phyloP scores from a whole-genome alignment of 2,329 filamentous ascomycete genomes.

The Diaporthe sp. region DNA sequence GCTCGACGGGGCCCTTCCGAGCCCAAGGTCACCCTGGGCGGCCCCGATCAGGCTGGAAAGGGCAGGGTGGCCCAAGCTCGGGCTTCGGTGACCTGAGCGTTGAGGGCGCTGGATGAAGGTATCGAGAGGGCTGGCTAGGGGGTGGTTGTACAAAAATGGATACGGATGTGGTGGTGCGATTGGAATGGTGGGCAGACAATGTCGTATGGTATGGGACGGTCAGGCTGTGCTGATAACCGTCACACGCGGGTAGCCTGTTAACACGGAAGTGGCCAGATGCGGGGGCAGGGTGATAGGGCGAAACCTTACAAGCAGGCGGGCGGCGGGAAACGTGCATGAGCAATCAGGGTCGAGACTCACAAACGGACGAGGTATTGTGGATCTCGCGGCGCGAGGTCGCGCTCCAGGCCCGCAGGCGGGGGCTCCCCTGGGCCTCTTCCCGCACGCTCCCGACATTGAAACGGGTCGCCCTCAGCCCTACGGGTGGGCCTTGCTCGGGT shows the following conservation, averaged over 20 bases:
- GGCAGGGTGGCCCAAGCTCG: slow-evolving; percentile 33
- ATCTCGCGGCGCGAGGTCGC: slow-evolving; percentile 40
- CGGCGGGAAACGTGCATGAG: slow-evolving; percentile 19
- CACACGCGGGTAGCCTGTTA: slow-evolving; percentile 49
- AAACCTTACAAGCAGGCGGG: neutral
- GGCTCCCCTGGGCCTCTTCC: slow-evolving; percentile 16
- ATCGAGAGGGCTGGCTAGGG: slow-evolving; percentile 26
- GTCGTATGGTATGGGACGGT: slow-evolving; percentile 30
- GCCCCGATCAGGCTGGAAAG: slow-evolving; percentile 16
- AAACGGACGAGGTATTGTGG: slow-evolving; percentile 35
- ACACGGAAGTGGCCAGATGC: neutral
- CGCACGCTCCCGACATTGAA: slow-evolving; percentile 26
- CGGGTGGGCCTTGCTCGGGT: slow-evolving; percentile 13
- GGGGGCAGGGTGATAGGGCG: neutral
- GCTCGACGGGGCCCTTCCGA: slow-evolving; percentile 4
- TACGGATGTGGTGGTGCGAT: slow-evolving; percentile 41
- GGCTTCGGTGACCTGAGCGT: slow-evolving; percentile 20
- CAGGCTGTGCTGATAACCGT: slow-evolving; percentile 58
- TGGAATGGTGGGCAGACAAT: slow-evolving; percentile 40
- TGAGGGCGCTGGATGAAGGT: slow-evolving; percentile 12
- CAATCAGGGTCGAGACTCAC: slow-evolving; percentile 25
- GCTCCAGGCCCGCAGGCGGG: slow-evolving; percentile 16
- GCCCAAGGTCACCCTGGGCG: slow-evolving; percentile 15
- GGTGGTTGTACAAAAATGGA: slow-evolving; percentile 23
- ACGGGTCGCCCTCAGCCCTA: slow-evolving; percentile 30